Base-by-base conservation (phyloP, 1,139 yeast genomes). In the Entelexis sorbosivorans region DNA sequence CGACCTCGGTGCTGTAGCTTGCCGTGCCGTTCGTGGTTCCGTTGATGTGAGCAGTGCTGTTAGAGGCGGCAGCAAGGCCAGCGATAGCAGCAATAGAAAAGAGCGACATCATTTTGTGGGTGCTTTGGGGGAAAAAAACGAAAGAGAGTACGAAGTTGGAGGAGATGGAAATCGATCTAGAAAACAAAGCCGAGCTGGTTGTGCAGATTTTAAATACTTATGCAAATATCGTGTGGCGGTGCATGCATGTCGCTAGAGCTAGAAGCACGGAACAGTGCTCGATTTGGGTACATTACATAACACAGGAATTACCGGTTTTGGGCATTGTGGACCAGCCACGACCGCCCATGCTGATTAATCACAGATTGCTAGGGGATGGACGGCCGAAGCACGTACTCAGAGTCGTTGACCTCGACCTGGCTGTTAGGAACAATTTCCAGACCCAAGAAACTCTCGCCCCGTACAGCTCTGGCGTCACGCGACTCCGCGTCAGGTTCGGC, bases 1-100 rank as follows among this genome's bases (percentile, higher is more conserved):
- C 71, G 36, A 66, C 66, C 55, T 59, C 61, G 20, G 58, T 58
- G 48, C 55, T 49, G 35, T 58, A 54, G 48, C 52, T 51, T 4
- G 42, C 55, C 17, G 50, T 54, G 39, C 42, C 47, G 28, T 42
- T 42, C 5, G 36, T 20, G 36, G 45, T 42, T 5, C 38, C 45
- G 19, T 31, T 31, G 2, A 40, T 46, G 28, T 49, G 34, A n/a
- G 42, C 47, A 19, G 33, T 39, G 29, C 31, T 33, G 45, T 47
- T 47, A 34, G 31, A 11, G 42, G 52, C 46, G 19, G 49, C 34
- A 19, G 38, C 53, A n/a, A 48, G 38, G n/a, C 44, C 32, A 20
- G 47, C 47, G 26, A 50, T 8, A 14, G 54, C 42, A 26, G 53
- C 44, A 29, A 52, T 10, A 19, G 53, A 50, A 24, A 54, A 34